Base-by-base conservation (phyloP, 352 stramenopile genomes). In the Pelagophyceae sp. region DNA sequence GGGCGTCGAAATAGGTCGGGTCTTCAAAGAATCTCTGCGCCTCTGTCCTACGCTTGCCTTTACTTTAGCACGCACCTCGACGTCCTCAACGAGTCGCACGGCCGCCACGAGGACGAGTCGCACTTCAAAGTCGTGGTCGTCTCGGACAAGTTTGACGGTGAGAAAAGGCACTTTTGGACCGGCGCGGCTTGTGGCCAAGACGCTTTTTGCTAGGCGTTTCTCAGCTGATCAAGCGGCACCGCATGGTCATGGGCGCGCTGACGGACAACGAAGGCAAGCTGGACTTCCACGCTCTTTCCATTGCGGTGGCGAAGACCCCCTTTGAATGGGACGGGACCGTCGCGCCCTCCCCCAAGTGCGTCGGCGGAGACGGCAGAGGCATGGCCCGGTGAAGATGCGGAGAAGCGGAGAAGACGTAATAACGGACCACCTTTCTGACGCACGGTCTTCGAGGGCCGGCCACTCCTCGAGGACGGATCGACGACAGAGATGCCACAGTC, bases 81-180 rank as follows among this genome's bases (percentile, higher is more conserved):
- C 19, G 67, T 74, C 0, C 11, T 74, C 67, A 74, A 74, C 37
- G 67, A 74, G 33, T 31, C 2, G 15, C 67, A 74, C 67, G 67
- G 67, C 67, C 67, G 23, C 1, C 33, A 35, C 15, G 37, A 58
- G 35, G 38, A 74, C 67, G 67, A 74, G 67, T 38, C 17, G 23
- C 67, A 74, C 29, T 74, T 74, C 29, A 58, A 58, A 17, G 67
- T 58, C 20, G 17, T 50, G 35, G 38, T 74, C 67, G 67, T 74
- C 20, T 40, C 17, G 15, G 67, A 74, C 33, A 2, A 51, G 37
- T 74, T 74, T 37, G 67, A 74, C 35, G 67, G 67, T 37, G 23
- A 35, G 33, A 72, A 72, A 35, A n/a, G n/a, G n/a, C n/a, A n/a
- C n/a, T n/a, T n/a, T n/a, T n/a, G n/a, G n/a, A n/a, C n/a, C n/a